Percentiles rank a stretch among this genome's conserved stretches.
phyloP scores from a whole-genome alignment of 176 grass and related monocot genomes.

The Aechmea fasciata region DNA sequence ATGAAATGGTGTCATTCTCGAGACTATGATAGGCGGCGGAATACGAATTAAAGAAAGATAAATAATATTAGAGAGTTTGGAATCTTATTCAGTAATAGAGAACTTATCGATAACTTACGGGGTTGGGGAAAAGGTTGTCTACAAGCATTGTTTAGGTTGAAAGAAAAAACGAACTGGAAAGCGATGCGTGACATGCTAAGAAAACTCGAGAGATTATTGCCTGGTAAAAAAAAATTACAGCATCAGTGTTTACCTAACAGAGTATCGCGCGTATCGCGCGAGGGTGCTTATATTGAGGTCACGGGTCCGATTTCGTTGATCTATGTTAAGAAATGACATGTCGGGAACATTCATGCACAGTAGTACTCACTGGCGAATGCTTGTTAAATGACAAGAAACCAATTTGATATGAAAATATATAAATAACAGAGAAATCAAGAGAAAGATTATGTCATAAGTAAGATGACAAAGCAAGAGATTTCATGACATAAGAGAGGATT shows the following conservation, averaged over 20 bases:
- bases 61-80: not conserved
- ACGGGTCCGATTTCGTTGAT: too few relatives aligned
- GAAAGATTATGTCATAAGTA: not conserved
- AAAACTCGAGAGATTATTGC: not conserved
- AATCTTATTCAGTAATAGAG: not conserved
- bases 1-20: not conserved
- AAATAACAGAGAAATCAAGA: not conserved
- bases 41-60: not conserved
- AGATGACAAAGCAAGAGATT: not conserved
- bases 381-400: not conserved
- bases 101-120: constrained; percentile 7
- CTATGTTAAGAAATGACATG: not conserved
- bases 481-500: constrained; percentile 4
- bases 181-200: not conserved
- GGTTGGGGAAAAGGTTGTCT: constrained; percentile 13
- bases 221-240: not conserved
- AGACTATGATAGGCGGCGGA: not conserved
- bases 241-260: too few relatives aligned
- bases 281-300: too few relatives aligned
- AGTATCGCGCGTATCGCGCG: too few relatives aligned
- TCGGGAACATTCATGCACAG: not conserved
- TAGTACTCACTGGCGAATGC: not conserved
- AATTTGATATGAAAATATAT: not conserved
- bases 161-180: not conserved
- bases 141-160: constrained; percentile 9